Conservation (phyloP, 1,139 yeast genomes). For the Protomyces macrosporus region DNA sequence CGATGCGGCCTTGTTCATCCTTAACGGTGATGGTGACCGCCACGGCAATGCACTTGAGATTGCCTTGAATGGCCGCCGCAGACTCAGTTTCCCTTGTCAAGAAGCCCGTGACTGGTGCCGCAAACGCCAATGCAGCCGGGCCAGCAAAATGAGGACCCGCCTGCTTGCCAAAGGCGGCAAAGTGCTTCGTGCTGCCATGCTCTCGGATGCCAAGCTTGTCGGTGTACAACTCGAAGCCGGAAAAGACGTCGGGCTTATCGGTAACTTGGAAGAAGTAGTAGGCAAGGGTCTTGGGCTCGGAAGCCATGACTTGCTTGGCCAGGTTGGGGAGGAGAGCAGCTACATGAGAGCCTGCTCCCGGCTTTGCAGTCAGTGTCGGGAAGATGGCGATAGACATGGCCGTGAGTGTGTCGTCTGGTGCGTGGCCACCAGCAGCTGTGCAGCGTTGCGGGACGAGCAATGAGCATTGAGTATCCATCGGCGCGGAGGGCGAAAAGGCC, state of each 20-base stretch:
- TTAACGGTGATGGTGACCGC: background rate
- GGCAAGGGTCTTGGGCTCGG: conserved; percentile 16
- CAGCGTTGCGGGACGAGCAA: no score
- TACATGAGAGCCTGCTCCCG: background rate
- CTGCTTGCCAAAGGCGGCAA: conserved; percentile 8
- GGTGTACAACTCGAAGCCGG: conserved; percentile 14
- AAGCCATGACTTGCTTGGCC: background rate
- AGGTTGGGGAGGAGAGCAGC: background rate
- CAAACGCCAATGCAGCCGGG: conserved; percentile 6
- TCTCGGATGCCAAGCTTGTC: conserved; percentile 13
- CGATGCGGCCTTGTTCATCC: conserved; percentile 6
- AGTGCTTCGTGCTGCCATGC: conserved; percentile 7
- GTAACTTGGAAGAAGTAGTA: conserved; percentile 11
- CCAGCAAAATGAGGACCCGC: conserved; percentile 10
- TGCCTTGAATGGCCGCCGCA: conserved; percentile 1
- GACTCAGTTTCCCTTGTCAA: conserved; percentile 9
- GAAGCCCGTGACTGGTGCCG: conserved; percentile 15
- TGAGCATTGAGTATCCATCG: no score
- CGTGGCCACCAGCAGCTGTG: no score
- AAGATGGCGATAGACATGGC: background rate
- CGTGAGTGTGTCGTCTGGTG: no score
- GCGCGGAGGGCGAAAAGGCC: no score
- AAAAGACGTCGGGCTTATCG: conserved; percentile 8
- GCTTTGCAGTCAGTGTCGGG: background rate
- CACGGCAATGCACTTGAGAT: conserved; percentile 7